phyloP scores from a whole-genome alignment of 768 basidiomycete species.

The Mycena albidolilacea region DNA sequence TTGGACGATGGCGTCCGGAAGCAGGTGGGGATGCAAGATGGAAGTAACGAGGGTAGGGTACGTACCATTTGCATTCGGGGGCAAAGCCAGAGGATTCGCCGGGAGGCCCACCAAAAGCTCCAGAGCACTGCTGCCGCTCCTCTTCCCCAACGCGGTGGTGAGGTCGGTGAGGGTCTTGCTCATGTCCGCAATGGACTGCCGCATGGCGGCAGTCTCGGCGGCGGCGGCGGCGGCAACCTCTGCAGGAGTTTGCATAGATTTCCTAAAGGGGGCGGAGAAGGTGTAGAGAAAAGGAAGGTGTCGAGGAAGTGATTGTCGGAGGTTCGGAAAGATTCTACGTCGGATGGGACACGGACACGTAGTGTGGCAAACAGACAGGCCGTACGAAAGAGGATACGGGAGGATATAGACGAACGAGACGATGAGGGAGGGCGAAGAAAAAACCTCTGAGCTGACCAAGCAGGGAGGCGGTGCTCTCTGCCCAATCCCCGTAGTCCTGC shows the following conservation, averaged over 20 bases:
- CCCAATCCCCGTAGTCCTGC: constrained; percentile 1
- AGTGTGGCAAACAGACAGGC: no score
- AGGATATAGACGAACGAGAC: background rate
- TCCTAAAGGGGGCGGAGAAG: no score
- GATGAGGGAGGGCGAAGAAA: background rate
- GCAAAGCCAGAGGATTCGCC: constrained; percentile 6
- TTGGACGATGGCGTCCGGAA: constrained; percentile 17
- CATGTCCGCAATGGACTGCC: no score
- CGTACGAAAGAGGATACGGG: background rate
- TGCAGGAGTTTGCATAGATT: no score
- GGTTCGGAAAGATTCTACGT: background rate
- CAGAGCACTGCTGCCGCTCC: background rate
- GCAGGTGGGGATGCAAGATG: constrained; percentile 21
- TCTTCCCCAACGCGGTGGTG: no score
- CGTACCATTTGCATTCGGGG: constrained; percentile 11
- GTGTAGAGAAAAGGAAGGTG: no score
- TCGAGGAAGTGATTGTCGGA: background rate
- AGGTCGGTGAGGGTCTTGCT: no score
- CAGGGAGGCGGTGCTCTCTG: background rate
- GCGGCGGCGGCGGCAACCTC: no score
- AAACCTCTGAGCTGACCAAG: background rate
- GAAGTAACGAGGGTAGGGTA: constrained; percentile 15
- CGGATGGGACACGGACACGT: no score
- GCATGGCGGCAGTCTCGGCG: no score
- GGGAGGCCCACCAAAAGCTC: background rate